Evolutionary conservation across 2,329 filamentous ascomycete species (phyloP), one percentile per base, ranked within the genome.

Genomic region (Fusarium drepaniforme): DNA sequence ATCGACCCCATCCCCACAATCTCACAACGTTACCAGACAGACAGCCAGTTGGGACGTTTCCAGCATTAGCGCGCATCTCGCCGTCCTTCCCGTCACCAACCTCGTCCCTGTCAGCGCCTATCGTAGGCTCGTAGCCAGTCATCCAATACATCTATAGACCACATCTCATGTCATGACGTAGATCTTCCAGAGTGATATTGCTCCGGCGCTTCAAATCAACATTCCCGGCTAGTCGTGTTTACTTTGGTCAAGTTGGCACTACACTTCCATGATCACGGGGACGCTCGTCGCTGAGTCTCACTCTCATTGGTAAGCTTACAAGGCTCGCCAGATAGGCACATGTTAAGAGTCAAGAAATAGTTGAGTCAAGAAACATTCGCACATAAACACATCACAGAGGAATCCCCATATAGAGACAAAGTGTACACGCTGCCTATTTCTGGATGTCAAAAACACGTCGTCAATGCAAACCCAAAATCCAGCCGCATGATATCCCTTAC

Each of bases 401-500:
- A 42, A 40, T 40, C 57, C 57, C 25, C 64, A 57, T 61, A 53
- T 72, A 76, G 77, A 79, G 78, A 79, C 78, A 79, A 79, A 78
- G 76, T 79, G 78, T 76, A 78, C 78, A 79, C 78, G 78, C 78
- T 78, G 78, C 76, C 70, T 79, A 73, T 78, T 79, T 79, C 76
- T 79, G 76, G 76, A 78, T 77, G 75, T 71, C 71, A 79, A 77
- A 79, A 78, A 74, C 77, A 82, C 75, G 75, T 78, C 75, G 74
- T 82, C 75, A 76, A 83, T 82, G 83, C 80, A 81, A 83, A 81
- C 80, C 80, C 80, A 81, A 83, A 82, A 78, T 76, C 82, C 80
- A 82, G 79, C 79, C 80, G 80, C 81, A 80, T 79, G 77, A 81
- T 81, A 81, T 82, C 79, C 83, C 81, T 80, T 77, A 79, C 75